Conservation (phyloP, 208 protist species). For the Jaenimonas drosophilae region DNA sequence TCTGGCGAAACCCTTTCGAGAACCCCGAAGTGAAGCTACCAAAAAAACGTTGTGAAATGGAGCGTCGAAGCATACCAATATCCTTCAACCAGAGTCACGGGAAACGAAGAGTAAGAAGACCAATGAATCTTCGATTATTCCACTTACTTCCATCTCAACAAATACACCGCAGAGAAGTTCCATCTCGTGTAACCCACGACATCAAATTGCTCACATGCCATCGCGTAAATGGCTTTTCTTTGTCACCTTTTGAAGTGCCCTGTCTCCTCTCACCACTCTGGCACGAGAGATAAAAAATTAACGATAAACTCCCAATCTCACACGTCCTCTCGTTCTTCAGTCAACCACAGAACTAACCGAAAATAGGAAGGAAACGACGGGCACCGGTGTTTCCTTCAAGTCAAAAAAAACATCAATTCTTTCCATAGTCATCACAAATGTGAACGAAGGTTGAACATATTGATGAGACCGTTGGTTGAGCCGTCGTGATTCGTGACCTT, state of each 20-base stretch:
- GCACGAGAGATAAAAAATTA: constrained; percentile 1
- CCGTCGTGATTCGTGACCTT: constrained; percentile 78
- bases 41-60: constrained; percentile 17
- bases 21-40: constrained; percentile 31
- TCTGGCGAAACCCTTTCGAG: constrained; percentile 23
- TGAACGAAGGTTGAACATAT: constrained; percentile 80
- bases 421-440: constrained; percentile 26
- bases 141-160: too few relatives aligned
- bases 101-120: not conserved
- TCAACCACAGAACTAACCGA: too few relatives aligned
- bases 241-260: not conserved
- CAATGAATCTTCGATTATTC: not conserved
- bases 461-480: constrained; percentile 94
- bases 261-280: not conserved
- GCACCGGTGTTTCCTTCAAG: not conserved
- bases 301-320: too few relatives aligned
- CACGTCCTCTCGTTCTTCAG: too few relatives aligned
- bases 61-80: constrained; percentile 25
- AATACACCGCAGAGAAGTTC: too few relatives aligned
- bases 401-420: constrained; percentile 4
- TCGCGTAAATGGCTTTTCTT: not conserved
- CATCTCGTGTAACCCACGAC: too few relatives aligned
- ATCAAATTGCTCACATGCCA: constrained; percentile 1
- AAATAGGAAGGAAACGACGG: too few relatives aligned
- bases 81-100: too few relatives aligned